Base-by-base conservation (phyloP, 164 flowering plant genomes). In the Kalanchoe fedtschenkoi region DNA sequence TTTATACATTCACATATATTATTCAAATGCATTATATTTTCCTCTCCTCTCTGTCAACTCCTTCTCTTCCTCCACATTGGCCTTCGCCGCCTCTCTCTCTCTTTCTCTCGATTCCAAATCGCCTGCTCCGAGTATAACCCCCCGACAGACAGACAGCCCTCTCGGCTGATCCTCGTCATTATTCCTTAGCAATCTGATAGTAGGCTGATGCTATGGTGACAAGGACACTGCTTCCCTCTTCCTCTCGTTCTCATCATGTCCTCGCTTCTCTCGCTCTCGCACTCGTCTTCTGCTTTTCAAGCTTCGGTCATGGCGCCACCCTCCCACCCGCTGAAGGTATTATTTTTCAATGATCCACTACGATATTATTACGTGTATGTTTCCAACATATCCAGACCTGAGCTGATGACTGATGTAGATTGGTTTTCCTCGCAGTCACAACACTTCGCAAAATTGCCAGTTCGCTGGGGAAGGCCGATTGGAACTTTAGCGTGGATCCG, bases 401-500 rank as follows among this genome's bases (percentile, higher is more conserved):
- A n/a, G n/a, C n/a, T n/a, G 16, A 42, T 42, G 46, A 19, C 17
- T 42, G 17, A 11, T 42, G 46, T 6, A 10, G 17, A 42, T 42
- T 15, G 46, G 15, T 46, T 29, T 22, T 22, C 10, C 26, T 46
- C 66, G 30, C 69, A 82, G 83, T 83, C 69, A 60, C 62, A 11
- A 67, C 81, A 6, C 58, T 83, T 34, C 13, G 19, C 5, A 66
- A 76, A 21, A 68, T 81, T 41, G 88, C 71, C 5, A 69, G 56
- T 57, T 74, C 73, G 1, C 13, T 83, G 41, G 81, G 83, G 59
- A 86, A 80, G 68, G 74, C 10, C 4, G 62, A 78, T 19, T 85
- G 91, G 91, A 32, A 83, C 63, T 85, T 85, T 69, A 67, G 63
- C 22, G 79, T 72, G n/a, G 81, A 83, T 76, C 88, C 88, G 6